Percentiles rank a stretch among this genome's conserved stretches.
Evolutionary conservation across 2,329 filamentous ascomycete species (phyloP).

Genomic region (Claviceps pusilla): DNA sequence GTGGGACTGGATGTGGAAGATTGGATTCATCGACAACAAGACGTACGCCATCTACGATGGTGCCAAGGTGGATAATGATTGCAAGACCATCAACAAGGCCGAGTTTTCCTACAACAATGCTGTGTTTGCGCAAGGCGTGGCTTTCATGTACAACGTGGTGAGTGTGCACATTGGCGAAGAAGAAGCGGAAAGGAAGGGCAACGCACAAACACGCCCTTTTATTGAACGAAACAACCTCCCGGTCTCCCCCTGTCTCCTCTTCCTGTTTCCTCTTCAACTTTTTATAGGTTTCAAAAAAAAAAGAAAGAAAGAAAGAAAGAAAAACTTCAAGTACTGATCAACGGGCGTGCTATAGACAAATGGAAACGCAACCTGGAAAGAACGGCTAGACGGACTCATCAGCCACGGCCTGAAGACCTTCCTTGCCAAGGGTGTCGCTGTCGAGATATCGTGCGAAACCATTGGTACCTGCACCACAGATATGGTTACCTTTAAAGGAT

Average conservation of each 20-base stretch:
- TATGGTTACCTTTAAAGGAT: slow-evolving; percentile 49
- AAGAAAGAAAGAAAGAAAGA: not conserved
- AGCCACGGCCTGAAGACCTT: slow-evolving; percentile 28
- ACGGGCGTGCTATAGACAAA: slow-evolving; percentile 23
- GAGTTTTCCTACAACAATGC: slow-evolving; percentile 50
- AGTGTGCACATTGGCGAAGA: slow-evolving; percentile 8
- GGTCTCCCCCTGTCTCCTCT: too few species aligned
- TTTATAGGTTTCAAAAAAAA: too few species aligned
- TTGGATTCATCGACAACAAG: slow-evolving; percentile 44
- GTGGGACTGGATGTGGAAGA: slow-evolving; percentile 44
- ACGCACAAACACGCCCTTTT: not conserved
- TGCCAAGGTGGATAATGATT: slow-evolving; percentile 35
- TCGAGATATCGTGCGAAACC: slow-evolving; percentile 45
- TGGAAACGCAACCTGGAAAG: slow-evolving; percentile 35
- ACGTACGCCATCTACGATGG: slow-evolving; percentile 49
- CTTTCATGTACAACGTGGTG: slow-evolving; percentile 49
- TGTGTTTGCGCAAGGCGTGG: slow-evolving; percentile 41
- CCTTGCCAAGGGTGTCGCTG: slow-evolving; percentile 41
- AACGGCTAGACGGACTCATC: slow-evolving; percentile 27
- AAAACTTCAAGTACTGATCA: slow-evolving; percentile 1
- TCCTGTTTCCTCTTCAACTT: too few species aligned
- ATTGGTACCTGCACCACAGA: slow-evolving; percentile 44
- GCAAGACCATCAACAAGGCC: slow-evolving; percentile 36
- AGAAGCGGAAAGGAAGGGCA: not conserved
- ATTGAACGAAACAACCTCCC: too few species aligned